A percentile compares a stretch with the other conserved stretches of the same genome.
phyloP scores from a whole-genome alignment of 768 basidiomycete genomes.

The Hygrocybe punicea region DNA sequence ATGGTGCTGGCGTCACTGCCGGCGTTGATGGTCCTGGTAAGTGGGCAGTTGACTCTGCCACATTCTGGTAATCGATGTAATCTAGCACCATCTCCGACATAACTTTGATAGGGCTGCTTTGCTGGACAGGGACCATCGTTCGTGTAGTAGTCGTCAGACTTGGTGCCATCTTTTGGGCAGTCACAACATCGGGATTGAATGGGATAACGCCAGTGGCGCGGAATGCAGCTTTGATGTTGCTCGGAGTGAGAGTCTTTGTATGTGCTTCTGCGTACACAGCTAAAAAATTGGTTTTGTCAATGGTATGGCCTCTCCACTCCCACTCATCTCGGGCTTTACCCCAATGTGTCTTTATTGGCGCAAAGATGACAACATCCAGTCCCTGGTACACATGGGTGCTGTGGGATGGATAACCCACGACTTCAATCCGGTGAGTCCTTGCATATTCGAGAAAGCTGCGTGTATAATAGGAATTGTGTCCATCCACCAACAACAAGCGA shows the following conservation, averaged over 20 bases:
- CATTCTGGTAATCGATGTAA: not conserved
- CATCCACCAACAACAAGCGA: no score
- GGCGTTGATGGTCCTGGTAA: not conserved
- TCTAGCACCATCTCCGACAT: conserved; percentile 12
- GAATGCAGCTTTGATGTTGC: conserved; percentile 16
- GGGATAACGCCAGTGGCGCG: conserved; percentile 19
- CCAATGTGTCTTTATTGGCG: no score
- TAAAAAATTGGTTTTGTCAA: no score
- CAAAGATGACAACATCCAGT: no score
- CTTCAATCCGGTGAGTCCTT: no score
- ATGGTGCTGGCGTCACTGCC: not conserved
- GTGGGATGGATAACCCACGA: no score
- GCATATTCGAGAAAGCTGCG: no score
- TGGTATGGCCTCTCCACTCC: no score
- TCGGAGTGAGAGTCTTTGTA: not conserved
- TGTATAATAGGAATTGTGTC: no score
- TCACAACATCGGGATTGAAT: conserved; percentile 18
- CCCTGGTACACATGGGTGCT: no score
- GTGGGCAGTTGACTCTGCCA: not conserved
- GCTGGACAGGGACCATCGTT: conserved; percentile 17
- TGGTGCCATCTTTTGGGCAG: conserved; percentile 18
- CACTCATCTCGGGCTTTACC: no score
- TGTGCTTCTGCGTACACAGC: no score
- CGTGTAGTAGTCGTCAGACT: conserved; percentile 18
- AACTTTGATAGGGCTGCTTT: conserved; percentile 20